These are phyloP conservation scores for Citrus reticulata DNA, from an alignment of 345 rosid species.

Conservation along the genomic window DNA sequence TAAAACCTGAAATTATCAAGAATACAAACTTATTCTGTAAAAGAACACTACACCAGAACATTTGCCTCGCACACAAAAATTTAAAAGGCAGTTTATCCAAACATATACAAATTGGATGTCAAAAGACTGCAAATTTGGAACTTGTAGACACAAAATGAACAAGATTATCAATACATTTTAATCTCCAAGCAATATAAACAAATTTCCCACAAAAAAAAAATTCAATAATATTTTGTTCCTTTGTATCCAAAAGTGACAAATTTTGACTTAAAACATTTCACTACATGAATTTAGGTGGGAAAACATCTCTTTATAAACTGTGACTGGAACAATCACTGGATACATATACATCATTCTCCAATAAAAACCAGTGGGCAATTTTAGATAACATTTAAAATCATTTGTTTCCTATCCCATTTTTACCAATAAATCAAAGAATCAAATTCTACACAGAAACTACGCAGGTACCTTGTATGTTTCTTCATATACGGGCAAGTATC, in stretches of 20 bases:
- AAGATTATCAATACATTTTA: background rate
- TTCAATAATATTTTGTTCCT: background rate
- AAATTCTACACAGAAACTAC: background rate
- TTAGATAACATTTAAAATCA: background rate
- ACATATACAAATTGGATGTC: background rate
- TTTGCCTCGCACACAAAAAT: background rate
- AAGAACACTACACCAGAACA: background rate
- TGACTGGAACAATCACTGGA: background rate
- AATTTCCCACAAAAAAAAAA: background rate
- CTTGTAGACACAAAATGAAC: background rate
- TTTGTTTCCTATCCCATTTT: background rate
- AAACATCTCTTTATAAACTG: background rate
- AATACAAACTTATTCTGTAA: background rate
- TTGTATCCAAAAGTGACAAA: background rate
- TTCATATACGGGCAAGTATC: slow-evolving; percentile 89
- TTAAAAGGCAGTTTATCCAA: background rate
- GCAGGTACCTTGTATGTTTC: slow-evolving; percentile 92
- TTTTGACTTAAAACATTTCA: background rate
- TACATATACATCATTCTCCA: background rate
- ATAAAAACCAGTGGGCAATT: background rate
- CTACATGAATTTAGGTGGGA: background rate
- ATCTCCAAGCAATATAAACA: background rate
- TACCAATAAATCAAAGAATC: background rate
- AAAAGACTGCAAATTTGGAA: background rate
- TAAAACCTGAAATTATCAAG: background rate